These are phyloP conservation scores for Crotalaria pallida DNA, from an alignment of 306 rosid genomes.

Conservation along the genomic window DNA sequence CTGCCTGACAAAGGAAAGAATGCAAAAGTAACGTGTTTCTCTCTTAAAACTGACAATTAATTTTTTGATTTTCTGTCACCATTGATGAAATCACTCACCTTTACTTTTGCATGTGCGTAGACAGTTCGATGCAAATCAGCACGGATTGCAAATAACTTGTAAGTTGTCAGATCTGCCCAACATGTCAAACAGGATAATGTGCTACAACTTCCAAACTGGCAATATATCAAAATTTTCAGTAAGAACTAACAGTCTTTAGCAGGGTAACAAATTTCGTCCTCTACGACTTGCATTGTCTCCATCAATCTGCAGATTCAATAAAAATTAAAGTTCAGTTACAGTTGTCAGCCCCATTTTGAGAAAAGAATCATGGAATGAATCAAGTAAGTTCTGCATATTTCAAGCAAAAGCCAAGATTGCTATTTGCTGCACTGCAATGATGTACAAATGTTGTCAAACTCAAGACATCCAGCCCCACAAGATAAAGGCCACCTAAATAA, in stretches of 20 bases:
- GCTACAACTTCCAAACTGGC: conserved; percentile 14
- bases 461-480: conserved; percentile 5
- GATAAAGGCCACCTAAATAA: conserved; percentile 8
- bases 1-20: conserved; percentile 46
- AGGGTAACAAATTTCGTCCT: conserved; percentile 74
- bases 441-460: no score
- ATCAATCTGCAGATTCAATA: conserved; percentile 27
- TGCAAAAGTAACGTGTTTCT: no score
- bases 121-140: conserved; percentile 90
- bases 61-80: no score
- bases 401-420: no score
- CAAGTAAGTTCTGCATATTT: conserved; percentile 1
- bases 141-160: conserved; percentile 77
- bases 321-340: conserved; percentile 1
- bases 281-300: conserved; percentile 36
- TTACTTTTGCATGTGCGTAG: conserved; percentile 84
- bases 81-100: conserved; percentile 39
- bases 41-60: no score
- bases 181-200: conserved; percentile 22
- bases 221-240: conserved; percentile 12
- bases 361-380: conserved; percentile 12
- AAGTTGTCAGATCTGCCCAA: conserved; percentile 67
- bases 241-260: conserved; percentile 68
- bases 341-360: not conserved
- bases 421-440: no score